Base-by-base conservation (phyloP, 108 stramenopile genomes). In the Cyclotella kingstonii region DNA sequence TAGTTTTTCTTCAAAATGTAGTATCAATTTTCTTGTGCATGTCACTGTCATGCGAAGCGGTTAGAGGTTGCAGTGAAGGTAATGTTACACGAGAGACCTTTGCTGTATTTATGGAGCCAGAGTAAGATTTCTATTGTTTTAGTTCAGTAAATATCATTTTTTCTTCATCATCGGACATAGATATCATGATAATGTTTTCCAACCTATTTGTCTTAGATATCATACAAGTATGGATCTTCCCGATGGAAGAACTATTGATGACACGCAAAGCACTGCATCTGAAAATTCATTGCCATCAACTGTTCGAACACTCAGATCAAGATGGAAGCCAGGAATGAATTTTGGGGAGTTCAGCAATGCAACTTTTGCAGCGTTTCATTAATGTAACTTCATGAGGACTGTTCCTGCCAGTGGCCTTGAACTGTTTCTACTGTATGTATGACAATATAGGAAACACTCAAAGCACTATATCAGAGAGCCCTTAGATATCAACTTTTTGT, bases 51-150 rank as follows among this genome's bases (percentile, higher is more conserved):
- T 39, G 33, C 3, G 33, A 19, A 70, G 68, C 87, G 17, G 91
- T 92, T 18, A 44, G 84, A 52, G 84, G 81, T 63, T 66, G 90
- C 85, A 56, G 29, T 21, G 57, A 18, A 29, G 28, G 31, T 19
- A 61, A 70, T 31, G 54, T 89, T 3, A 78, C 77, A 11, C 66
- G 89, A 50, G 82, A 84, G 50, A 79, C 89, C 3, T 86, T 85
- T 68, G 89, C 85, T 10, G 78, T 90, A 4, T 90, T 90, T 48
- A 77, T 87, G 81, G 84, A 90, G 44, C 89, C 89, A 10, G 84
- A 87, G 70, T 69, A 33, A 59, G 67, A 43, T 12, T 42, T 30
- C 3, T 34, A 12, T 3, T 3, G 25, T 15, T 28, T 28, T 17
- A 40, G 18, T 17, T 25, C 53, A 26, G 12, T 18, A 22, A 21